Percentiles rank a stretch among this genome's conserved stretches.
Evolutionary conservation across 108 stramenopile species (phyloP).

Genomic region (Nannochloropsis salina): DNA sequence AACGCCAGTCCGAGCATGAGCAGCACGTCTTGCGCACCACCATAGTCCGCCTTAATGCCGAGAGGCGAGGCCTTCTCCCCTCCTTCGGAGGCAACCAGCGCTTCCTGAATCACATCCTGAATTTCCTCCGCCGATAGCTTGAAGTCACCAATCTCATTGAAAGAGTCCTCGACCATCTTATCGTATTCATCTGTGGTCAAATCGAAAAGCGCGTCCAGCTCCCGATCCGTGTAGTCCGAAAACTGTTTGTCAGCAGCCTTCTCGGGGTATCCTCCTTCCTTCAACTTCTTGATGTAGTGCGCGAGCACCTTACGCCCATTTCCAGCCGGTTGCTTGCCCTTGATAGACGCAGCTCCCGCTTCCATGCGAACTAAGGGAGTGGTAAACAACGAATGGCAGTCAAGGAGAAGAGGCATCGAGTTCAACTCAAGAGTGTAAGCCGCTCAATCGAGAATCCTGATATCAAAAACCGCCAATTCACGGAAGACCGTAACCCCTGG

Average conservation of each 20-base stretch:
- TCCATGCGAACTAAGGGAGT: background rate
- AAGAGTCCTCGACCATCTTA: background rate
- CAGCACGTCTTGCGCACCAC: background rate
- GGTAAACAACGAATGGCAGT: background rate
- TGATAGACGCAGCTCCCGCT: background rate
- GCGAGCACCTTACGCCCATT: background rate
- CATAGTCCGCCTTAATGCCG: slow-evolving; percentile 10
- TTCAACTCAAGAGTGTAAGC: too few species aligned
- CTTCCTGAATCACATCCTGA: background rate
- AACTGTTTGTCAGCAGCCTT: slow-evolving; percentile 13
- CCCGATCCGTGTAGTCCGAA: background rate
- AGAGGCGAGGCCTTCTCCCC: slow-evolving; percentile 3
- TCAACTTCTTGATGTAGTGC: slow-evolving; percentile 7
- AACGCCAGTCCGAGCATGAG: background rate
- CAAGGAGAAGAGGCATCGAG: background rate
- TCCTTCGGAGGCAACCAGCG: background rate
- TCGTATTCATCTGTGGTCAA: slow-evolving; percentile 4
- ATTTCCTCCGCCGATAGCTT: background rate
- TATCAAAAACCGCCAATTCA: too few species aligned
- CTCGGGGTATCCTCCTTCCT: slow-evolving; percentile 14
- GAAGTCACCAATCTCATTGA: background rate
- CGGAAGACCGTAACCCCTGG: too few species aligned
- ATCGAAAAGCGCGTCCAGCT: background rate
- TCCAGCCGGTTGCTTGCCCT: background rate
- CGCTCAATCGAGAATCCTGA: too few species aligned